These are phyloP conservation scores for Stenocarpella maydis DNA, from an alignment of 2,329 filamentous ascomycete genomes.

Conservation along the genomic window DNA sequence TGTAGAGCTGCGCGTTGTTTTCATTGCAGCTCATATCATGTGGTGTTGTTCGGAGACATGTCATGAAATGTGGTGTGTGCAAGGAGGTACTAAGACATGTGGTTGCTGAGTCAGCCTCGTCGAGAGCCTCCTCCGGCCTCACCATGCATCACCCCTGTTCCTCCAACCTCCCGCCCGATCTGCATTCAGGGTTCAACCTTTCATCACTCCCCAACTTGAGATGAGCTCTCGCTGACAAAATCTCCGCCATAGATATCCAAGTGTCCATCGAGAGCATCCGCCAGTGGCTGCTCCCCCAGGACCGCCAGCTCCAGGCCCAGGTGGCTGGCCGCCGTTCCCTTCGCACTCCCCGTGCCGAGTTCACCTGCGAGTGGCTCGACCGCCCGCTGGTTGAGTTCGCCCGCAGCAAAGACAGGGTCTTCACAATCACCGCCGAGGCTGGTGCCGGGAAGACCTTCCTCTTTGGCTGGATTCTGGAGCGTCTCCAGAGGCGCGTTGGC, in stretches of 20 bases:
- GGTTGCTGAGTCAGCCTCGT: constrained; percentile 31
- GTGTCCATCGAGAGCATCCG: constrained; percentile 36
- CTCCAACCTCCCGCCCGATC: neutral
- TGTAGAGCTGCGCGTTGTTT: neutral
- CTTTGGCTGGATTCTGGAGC: constrained; percentile 35
- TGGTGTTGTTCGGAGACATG: neutral
- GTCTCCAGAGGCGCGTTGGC: constrained; percentile 34
- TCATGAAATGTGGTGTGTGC: neutral
- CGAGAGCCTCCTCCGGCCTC: constrained; percentile 11
- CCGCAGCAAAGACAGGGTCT: constrained; percentile 33
- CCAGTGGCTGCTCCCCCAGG: constrained; percentile 36
- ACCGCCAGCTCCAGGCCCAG: constrained; percentile 33
- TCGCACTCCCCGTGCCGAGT: constrained; percentile 34
- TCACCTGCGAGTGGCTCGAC: constrained; percentile 36
- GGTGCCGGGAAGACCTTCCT: constrained; percentile 35
- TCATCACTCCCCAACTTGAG: neutral
- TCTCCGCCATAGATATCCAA: constrained; percentile 30
- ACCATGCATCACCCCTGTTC: constrained; percentile 34
- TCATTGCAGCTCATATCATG: neutral
- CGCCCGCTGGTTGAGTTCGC: constrained; percentile 35
- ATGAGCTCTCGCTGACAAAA: constrained; percentile 20
- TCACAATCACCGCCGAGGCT: constrained; percentile 35
- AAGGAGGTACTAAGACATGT: neutral
- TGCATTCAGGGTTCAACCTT: constrained; percentile 19
- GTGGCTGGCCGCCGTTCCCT: constrained; percentile 33